These are phyloP conservation scores for Chlamydomonas reinhardtii DNA, from an alignment of 163 green algal genomes.

Conservation along the genomic window DNA sequence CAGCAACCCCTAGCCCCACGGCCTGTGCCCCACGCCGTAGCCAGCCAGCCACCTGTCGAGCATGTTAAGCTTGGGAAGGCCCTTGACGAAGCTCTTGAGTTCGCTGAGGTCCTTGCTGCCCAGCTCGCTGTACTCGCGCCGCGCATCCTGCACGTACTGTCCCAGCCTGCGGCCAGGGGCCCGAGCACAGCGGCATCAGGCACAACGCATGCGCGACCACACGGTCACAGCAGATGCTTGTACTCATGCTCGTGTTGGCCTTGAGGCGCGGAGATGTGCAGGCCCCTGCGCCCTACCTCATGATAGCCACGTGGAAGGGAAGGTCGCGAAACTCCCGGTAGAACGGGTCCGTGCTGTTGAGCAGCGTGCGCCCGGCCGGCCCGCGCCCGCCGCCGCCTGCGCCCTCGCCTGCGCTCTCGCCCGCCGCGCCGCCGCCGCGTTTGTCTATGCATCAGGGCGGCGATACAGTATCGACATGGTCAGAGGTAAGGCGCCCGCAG, in stretches of 20 bases:
- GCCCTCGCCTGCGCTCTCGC: background rate
- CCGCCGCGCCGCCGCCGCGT: constrained; percentile 12
- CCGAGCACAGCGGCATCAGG: background rate
- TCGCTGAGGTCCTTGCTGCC: constrained; percentile 71
- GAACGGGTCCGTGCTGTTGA: constrained; percentile 74
- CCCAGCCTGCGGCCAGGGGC: constrained; percentile 44
- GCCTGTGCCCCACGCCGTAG: too few relatives aligned
- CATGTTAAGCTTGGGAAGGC: constrained; percentile 69
- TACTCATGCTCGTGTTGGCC: too few relatives aligned
- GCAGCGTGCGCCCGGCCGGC: constrained; percentile 48
- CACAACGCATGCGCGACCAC: background rate
- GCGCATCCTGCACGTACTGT: constrained; percentile 67
- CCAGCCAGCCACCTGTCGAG: constrained; percentile 51
- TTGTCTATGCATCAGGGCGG: background rate
- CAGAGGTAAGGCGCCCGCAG: too few relatives aligned
- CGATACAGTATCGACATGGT: background rate
- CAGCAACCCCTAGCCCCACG: too few relatives aligned
- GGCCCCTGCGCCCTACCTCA: constrained; percentile 38
- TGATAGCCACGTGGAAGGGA: constrained; percentile 69
- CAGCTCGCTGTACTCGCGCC: constrained; percentile 66
- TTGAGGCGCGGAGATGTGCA: too few relatives aligned
- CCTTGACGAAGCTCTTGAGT: constrained; percentile 81
- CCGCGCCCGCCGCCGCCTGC: background rate
- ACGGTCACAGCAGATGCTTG: too few relatives aligned
- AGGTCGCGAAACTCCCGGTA: constrained; percentile 73